A percentile compares a stretch with the other conserved stretches of the same genome.
Evolutionary conservation across 495 filamentous ascomycete species (phyloP).

Genomic region (Podospora didyma): DNA sequence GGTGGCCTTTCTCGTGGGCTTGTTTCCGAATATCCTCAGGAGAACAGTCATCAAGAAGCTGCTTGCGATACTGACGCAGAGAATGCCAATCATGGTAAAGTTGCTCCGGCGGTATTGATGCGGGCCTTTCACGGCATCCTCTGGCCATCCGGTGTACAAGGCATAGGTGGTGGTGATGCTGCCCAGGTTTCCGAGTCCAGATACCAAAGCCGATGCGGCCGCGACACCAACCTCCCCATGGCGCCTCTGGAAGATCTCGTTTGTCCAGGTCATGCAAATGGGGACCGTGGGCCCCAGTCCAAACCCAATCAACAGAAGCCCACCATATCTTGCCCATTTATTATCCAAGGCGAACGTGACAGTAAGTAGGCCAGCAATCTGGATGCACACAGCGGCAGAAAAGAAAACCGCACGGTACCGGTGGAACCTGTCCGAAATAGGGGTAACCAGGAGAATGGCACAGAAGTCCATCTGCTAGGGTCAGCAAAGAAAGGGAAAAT

Average conservation of each 20-base stretch:
- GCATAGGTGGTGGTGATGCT: constrained; percentile 86
- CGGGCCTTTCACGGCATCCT: constrained; percentile 61
- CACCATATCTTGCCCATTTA: constrained; percentile 82
- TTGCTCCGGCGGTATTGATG: constrained; percentile 80
- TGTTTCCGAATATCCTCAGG: constrained; percentile 58
- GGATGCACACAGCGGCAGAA: constrained; percentile 64
- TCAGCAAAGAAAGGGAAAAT: background rate
- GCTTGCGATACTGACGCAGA: constrained; percentile 70
- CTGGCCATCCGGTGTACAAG: constrained; percentile 79
- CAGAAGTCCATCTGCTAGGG: constrained; percentile 69
- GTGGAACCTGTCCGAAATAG: constrained; percentile 84
- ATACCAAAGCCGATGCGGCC: constrained; percentile 81
- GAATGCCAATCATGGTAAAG: constrained; percentile 80
- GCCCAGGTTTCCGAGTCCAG: constrained; percentile 79
- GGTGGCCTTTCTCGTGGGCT: constrained; percentile 40
- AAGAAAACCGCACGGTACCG: constrained; percentile 82
- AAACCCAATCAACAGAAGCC: constrained; percentile 86
- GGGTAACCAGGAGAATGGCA: constrained; percentile 81
- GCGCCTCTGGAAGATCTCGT: constrained; percentile 82
- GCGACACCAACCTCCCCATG: constrained; percentile 91
- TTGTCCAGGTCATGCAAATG: constrained; percentile 90
- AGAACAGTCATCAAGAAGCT: constrained; percentile 63
- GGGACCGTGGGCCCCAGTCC: constrained; percentile 89
- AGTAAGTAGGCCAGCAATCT: constrained; percentile 77
- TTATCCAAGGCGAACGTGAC: constrained; percentile 69